Percentiles rank a stretch among this genome's conserved stretches.
These are phyloP conservation scores for Helminthosporium solani DNA, from an alignment of 2,329 filamentous ascomycete species.

Conservation along the genomic window DNA sequence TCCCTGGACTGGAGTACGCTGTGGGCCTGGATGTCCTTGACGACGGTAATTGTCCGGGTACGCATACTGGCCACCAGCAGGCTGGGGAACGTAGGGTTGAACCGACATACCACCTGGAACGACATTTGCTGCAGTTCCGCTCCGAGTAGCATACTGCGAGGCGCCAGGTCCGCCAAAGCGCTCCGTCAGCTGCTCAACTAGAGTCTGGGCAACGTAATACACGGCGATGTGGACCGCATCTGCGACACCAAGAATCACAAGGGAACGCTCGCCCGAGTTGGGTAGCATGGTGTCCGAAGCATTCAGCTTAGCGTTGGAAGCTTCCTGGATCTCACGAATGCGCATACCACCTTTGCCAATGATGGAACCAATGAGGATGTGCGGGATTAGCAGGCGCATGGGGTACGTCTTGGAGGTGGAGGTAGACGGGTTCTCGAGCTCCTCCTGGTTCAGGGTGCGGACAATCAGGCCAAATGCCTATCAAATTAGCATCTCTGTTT, in stretches of 20 bases:
- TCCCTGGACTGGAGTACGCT: constrained; percentile 76
- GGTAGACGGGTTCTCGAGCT: constrained; percentile 81
- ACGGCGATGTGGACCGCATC: constrained; percentile 98
- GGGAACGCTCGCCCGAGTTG: constrained; percentile 92
- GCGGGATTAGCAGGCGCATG: constrained; percentile 89
- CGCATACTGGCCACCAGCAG: constrained; percentile 88
- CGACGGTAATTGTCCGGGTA: constrained; percentile 84
- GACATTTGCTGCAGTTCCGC: constrained; percentile 86
- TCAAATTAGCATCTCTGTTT: constrained; percentile 15
- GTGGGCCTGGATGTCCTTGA: constrained; percentile 61
- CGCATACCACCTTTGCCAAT: constrained; percentile 95
- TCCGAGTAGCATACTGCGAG: constrained; percentile 95
- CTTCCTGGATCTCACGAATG: constrained; percentile 98
- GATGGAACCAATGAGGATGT: constrained; percentile 96
- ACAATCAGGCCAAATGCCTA: constrained; percentile 97
- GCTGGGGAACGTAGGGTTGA: constrained; percentile 94
- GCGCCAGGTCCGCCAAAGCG: constrained; percentile 93
- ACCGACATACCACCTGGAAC: constrained; percentile 98
- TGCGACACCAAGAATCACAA: constrained; percentile 95
- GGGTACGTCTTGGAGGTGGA: constrained; percentile 97
- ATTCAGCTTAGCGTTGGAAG: constrained; percentile 92
- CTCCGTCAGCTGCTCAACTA: constrained; percentile 95
- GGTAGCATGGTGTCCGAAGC: constrained; percentile 94
- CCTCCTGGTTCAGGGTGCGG: constrained; percentile 95
- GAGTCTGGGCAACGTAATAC: constrained; percentile 97